Evolutionary conservation across 2,329 filamentous ascomycete genomes (phyloP), one percentile per base, ranked within the genome.

Genomic region (Helotiales sp.): DNA sequence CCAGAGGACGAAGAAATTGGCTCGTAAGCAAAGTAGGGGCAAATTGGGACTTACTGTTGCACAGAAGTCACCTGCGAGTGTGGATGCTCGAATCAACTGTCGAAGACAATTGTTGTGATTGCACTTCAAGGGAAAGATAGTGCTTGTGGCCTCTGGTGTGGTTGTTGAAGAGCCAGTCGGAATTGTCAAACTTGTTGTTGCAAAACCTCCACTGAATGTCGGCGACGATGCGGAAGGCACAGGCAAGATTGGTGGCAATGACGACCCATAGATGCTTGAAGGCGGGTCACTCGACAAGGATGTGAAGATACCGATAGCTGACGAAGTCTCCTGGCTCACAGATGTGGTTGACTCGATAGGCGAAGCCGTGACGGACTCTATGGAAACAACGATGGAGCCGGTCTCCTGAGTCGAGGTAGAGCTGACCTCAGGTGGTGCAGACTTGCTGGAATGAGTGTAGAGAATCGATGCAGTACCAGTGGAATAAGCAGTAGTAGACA

Each of bases 61-160:
- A 60, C 66, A 69, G 50, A 69, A 69, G 2, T 47, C 27, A 17
- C 31, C 44, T 25, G 61, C 64, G 12, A 55, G 29, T 1, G 49
- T 31, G 30, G 65, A 66, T 15, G 61, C 57, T 47, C 56, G 44
- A 13, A 64, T 60, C 13, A 66, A 29, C 54, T 68, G 63, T 29
- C 67, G 65, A 44, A 65, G 57, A 38, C 67, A 69, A 34, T 68
- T 69, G 38, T 69, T 57, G 9, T 61, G 63, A 34, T 66, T 54
- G 22, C 67, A 68, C 15, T 63, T 55, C 9, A 51, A 34, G 7
- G 59, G 48, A 22, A 40, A 54, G 15, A 42, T 51, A 44, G 58
- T 55, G 24, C n/a, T 38, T 7, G 36, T 46, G 3, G 54, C 22
- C 2, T 56, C 25, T 22, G 52, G 46, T 22, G 58, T 47, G 33